Evolutionary conservation across 1,284 basidiomycete species (phyloP), one percentile per base, ranked within the genome.

Genomic region (Sporisorium reilianum): DNA sequence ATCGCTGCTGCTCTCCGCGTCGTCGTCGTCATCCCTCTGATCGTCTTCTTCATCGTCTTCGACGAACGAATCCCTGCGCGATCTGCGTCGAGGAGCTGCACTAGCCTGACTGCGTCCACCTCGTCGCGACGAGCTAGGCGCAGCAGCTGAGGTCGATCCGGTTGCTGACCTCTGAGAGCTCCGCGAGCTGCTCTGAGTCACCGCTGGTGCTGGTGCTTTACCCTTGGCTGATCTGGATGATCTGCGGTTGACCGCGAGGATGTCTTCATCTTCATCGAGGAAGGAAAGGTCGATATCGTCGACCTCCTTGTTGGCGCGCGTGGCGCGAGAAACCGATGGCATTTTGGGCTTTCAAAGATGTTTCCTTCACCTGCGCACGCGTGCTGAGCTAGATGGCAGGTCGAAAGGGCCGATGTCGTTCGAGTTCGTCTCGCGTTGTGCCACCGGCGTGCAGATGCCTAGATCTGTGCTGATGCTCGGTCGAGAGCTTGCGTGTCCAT

Each of bases 281-380:
- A 72, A 72, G 26, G 69, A 66, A 2, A 72, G 56, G 30, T 66
- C 64, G 34, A 72, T 66, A 2, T 55, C 55, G 25, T 59, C 64
- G 41, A 51, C 10, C 18, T 64, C 59, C 22, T 40, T 20, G 50
- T 59, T 59, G 23, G n/a, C 4, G 14, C 51, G 58, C 28, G n/a
- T 8, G 22, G 50, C 28, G 44, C 55, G 63, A 18, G 55, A 51
- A 2, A 32, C n/a, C 1, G 56, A 36, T 16, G 60, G 55, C 66
- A 62, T 71, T n/a, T 26, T 16, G 23, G 20, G 22, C 1, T 42
- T 5, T 16, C 1, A 16, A 41, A n/a, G 22, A 44, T 22, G 11
- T 7, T 14, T 25, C 7, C 10, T 9, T 44, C 10, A 23, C 14
- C 26, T 14, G 9, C 16, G 7, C 12, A 26, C 22, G 11, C 5